Evolutionary conservation across 495 filamentous ascomycete species (phyloP), one percentile per base, ranked within the genome.

Genomic region (Penicillium atrosanguineum): DNA sequence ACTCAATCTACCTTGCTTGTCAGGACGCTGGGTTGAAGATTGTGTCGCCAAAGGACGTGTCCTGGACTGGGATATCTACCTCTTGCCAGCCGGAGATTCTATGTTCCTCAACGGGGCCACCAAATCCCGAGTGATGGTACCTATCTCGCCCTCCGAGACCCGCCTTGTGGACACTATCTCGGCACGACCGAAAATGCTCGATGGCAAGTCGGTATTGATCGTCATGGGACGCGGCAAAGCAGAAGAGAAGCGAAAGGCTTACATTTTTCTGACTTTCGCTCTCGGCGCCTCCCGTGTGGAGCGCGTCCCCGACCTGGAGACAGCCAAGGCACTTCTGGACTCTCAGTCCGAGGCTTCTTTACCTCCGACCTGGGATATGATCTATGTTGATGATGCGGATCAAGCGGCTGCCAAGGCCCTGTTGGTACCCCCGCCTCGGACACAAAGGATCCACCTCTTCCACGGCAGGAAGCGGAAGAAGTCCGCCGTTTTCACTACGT

Each of bases 1-100:
- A 7, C 80, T 98, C 4, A 89, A 90, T 5, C 66, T 98, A 1
- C 95, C 95, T 0, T 95, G 90, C 57, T 77, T 98, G 6, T 83
- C 87, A 5, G 78, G 78, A 0, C 82, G 84, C 28, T 98, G 95
- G 95, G 73, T 97, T 48, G 76, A 80, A 26, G 84, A 88, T 47
- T 95, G 90, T 58, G 70, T 89, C 2, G 63, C 76, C 7, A 78
- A 80, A 48, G 73, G 74, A 34, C 66, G 68, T 6, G 58, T 90
- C 11, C 56, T 96, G 6, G 82, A 88, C 36, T 96, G 91, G 89
- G 72, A 78, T 2, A 77, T 85, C 20, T 97, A 96, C 53, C 82
- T 97, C 0, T 80, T 98, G 3, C 86, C 91, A 9, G 90, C 95
- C 0, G 94, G 94, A 9, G 83, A 91, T 59, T 91, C 87, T 3